Evolutionary conservation across 2,329 filamentous ascomycete species (phyloP).

Genomic region (Orbilia blumenaviensis): DNA sequence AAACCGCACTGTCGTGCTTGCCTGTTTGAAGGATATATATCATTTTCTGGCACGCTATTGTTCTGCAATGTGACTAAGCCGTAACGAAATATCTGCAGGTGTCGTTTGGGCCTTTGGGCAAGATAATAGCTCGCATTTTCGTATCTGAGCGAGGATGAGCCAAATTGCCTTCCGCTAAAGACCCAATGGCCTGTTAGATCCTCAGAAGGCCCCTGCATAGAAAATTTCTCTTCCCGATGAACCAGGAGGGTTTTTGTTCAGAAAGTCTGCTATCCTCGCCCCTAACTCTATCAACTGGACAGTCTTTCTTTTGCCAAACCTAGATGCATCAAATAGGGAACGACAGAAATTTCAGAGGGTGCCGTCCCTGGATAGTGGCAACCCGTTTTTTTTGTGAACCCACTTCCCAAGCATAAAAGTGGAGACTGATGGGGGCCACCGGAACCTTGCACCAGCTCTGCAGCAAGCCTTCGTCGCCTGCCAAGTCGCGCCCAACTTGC

Average conservation of each 20-base stretch:
- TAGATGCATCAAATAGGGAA: conserved; percentile 36
- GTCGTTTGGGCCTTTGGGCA: conserved; percentile 5
- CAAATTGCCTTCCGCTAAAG: conserved; percentile 38
- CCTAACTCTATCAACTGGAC: conserved; percentile 34
- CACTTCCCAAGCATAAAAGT: conserved; percentile 40
- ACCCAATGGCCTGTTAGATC: conserved; percentile 17
- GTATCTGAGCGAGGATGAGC: conserved; percentile 47
- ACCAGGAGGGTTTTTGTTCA: conserved; percentile 20
- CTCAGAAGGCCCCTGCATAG: conserved; percentile 17
- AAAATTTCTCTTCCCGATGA: conserved; percentile 25
- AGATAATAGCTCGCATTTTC: conserved; percentile 46
- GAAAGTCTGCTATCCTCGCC: not conserved
- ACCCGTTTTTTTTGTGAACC: conserved; percentile 45
- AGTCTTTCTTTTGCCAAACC: conserved; percentile 16
- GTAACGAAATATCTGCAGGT: conserved; percentile 41
- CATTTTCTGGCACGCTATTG: not conserved
- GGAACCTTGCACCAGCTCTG: conserved; percentile 44
- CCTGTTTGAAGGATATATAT: not conserved
- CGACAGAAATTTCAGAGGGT: conserved; percentile 23
- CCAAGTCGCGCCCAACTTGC: conserved; percentile 27
- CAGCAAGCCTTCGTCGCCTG: conserved; percentile 45
- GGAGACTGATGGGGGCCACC: conserved; percentile 44
- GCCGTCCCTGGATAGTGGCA: conserved; percentile 52
- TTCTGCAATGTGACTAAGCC: conserved; percentile 23
- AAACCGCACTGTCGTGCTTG: not conserved